Evolutionary conservation across 192 early-diverging fungal genomes (phyloP), one percentile per base, ranked within the genome.

Genomic region (Coemansia aciculifera): DNA sequence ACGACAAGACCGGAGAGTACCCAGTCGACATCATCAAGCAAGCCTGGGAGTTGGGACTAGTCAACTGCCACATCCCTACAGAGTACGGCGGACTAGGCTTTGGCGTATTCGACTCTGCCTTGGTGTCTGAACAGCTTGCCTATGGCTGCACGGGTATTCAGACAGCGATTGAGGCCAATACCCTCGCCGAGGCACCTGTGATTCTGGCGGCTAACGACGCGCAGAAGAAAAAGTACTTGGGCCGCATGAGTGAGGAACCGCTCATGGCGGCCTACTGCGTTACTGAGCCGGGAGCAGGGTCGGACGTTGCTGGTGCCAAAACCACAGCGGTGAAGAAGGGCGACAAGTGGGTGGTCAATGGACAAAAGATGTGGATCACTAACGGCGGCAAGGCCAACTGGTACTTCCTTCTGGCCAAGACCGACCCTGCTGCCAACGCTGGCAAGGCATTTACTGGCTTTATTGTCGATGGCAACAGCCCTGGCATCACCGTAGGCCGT

Each of bases 291-390:
- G 90, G 89, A 11, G 90, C 90, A 15, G 91, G 90, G 24, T 90
- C 88, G 4, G 91, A 92, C 34, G 90, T 92, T 19, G 90, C 91
- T 29, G 90, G 91, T 34, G 60, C 90, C 29, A 81, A 82, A 61
- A 92, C 91, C 17, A 84, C 71, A 21, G 92, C 91, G 5, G 89
- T 87, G 24, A 89, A 90, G 71, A 89, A 88, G 76, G 89, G 90
- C n/a, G 86, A 92, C 77, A 86, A 87, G 59, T 94, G 92, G 90
- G 74, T 91, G 1, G 81, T 92, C 51, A 92, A 91, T 69, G 94
- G 95, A 31, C 87, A 90, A 69, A 98, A 98, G 86, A 96, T 96
- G 94, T 98, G 94, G 94, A 98, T 98, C 76, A 98, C 96, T 59
- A 98, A 98, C 73, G 92, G 91, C 67, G 94, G 93, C 29, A 89